phyloP scores from a whole-genome alignment of 805 yeast genomes.

The Nakazawaea anatomiae region DNA sequence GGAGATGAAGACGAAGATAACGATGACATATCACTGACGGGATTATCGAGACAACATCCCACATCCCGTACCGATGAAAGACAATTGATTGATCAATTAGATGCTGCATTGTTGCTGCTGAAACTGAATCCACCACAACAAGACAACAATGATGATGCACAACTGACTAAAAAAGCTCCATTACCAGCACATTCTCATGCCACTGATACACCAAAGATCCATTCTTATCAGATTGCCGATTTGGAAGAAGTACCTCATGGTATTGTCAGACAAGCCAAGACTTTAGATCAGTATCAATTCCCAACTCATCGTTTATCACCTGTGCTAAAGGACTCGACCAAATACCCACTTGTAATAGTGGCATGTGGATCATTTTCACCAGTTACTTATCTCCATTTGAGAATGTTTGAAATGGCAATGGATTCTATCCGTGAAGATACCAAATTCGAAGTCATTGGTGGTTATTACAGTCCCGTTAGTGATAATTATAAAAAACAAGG shows the following conservation, averaged over 20 bases:
- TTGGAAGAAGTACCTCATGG: constrained; percentile 97
- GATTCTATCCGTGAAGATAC: constrained; percentile 91
- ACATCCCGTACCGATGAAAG: neutral
- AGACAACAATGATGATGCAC: neutral
- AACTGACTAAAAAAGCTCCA: neutral
- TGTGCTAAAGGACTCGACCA: constrained; percentile 62
- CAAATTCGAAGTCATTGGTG: constrained; percentile 92
- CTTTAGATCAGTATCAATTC: constrained; percentile 62
- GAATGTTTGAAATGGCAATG: constrained; percentile 99
- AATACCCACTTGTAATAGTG: constrained; percentile 86
- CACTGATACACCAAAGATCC: constrained; percentile 34
- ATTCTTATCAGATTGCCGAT: constrained; percentile 74
- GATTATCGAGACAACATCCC: no score
- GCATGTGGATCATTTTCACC: constrained; percentile 98
- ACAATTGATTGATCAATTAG: neutral
- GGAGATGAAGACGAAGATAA: neutral
- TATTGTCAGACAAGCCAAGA: constrained; percentile 78
- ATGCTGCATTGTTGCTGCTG: neutral
- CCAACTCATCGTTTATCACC: constrained; percentile 84
- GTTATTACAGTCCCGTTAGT: constrained; percentile 90
- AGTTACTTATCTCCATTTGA: constrained; percentile 84
- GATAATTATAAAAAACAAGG: constrained; percentile 94
- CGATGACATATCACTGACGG: neutral
- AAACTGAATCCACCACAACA: constrained; percentile 4
- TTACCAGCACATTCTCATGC: neutral